These are phyloP conservation scores for Neurospora hispaniola DNA, from an alignment of 495 filamentous ascomycete genomes.

Conservation along the genomic window DNA sequence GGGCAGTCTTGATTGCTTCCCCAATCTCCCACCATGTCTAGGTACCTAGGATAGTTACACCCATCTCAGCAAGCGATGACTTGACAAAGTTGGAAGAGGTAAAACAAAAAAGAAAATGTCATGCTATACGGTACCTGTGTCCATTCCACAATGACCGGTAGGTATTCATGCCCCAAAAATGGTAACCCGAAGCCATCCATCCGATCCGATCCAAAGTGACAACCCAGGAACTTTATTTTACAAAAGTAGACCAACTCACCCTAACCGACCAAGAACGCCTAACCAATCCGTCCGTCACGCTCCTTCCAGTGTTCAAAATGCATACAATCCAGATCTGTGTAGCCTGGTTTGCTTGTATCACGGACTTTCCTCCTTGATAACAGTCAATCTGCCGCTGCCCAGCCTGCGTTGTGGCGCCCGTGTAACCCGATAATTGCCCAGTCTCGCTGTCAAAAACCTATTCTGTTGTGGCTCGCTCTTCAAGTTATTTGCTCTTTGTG, in stretches of 20 bases:
- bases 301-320: neutral
- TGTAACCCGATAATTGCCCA: neutral
- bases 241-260: neutral
- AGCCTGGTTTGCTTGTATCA: neutral
- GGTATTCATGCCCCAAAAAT: neutral
- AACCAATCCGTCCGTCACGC: neutral
- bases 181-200: neutral
- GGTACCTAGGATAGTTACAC: neutral
- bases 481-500: neutral
- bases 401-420: neutral
- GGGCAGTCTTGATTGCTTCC: neutral
- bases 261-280: neutral
- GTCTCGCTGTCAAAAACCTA: neutral
- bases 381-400: neutral
- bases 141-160: neutral
- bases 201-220: neutral
- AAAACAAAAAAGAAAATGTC: neutral
- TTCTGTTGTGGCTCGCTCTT: neutral
- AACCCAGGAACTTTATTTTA: neutral
- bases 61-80: neutral
- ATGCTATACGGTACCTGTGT: neutral
- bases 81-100: neutral
- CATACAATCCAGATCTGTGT: neutral
- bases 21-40: neutral
- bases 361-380: neutral